Conservation (phyloP, 306 rosid genomes). For the Elaeagnus macrophylla region DNA sequence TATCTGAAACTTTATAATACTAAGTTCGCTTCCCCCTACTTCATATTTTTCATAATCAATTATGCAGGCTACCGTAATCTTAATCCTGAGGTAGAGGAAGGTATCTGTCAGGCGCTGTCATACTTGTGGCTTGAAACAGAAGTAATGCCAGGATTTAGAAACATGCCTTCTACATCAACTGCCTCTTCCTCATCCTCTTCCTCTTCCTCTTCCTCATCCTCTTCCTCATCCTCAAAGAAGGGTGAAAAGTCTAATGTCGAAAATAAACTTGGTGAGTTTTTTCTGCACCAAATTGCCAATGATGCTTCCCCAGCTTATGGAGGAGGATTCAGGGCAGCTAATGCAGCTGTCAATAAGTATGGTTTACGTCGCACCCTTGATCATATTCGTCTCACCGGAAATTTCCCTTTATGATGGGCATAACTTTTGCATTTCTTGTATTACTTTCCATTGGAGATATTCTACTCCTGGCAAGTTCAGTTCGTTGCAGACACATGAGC, state of each 20-base stretch:
- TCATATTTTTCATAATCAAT: not conserved
- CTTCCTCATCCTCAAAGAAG: slow-evolving; percentile 55
- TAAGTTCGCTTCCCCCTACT: not conserved
- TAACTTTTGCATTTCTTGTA: not conserved
- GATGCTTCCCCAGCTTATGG: slow-evolving; percentile 93
- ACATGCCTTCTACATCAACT: slow-evolving; percentile 63
- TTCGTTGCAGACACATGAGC: slow-evolving; percentile 13
- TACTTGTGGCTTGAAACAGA: slow-evolving; percentile 96
- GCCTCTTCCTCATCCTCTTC: slow-evolving; percentile 39
- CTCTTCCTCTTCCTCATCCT: slow-evolving; percentile 32
- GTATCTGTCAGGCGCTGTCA: slow-evolving; percentile 92
- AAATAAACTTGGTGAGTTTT: slow-evolving; percentile 77
- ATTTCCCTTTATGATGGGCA: slow-evolving; percentile 50
- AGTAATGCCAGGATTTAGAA: slow-evolving; percentile 52
- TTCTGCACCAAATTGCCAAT: slow-evolving; percentile 72
- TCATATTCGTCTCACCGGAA: slow-evolving; percentile 69
- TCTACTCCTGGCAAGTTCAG: slow-evolving; percentile 14
- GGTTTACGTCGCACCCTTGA: slow-evolving; percentile 75
- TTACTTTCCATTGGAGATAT: no score
- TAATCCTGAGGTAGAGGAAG: slow-evolving; percentile 89
- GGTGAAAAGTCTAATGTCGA: slow-evolving; percentile 68
- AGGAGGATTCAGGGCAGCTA: slow-evolving; percentile 85
- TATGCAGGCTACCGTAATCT: slow-evolving; percentile 75
- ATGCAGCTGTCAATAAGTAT: slow-evolving; percentile 68
- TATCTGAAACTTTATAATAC: not conserved